Conservation (phyloP, 2,329 filamentous ascomycete genomes). For the Stachybotrys elegans region DNA sequence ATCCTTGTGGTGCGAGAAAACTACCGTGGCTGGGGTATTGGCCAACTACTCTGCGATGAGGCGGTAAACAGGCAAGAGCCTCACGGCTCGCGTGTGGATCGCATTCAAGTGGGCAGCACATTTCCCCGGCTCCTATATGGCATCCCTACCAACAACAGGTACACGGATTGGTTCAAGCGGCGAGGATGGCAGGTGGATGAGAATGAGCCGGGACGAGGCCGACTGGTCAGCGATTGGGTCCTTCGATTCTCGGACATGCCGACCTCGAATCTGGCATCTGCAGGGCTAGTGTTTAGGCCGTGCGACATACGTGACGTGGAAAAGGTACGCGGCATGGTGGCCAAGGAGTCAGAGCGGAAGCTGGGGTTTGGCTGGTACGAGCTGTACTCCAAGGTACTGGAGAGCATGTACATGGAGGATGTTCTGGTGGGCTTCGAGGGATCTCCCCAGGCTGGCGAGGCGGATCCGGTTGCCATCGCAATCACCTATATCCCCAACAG, state of each 20-base stretch:
- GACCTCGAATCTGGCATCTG: constrained; percentile 30
- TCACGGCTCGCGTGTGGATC: constrained; percentile 42
- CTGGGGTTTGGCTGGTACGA: constrained; percentile 54
- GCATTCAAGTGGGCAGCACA: constrained; percentile 52
- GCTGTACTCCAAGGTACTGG: constrained; percentile 48
- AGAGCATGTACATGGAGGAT: constrained; percentile 43
- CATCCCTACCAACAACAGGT: constrained; percentile 36
- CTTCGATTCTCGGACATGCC: constrained; percentile 47
- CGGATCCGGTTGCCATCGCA: constrained; percentile 49
- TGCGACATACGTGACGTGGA: constrained; percentile 42
- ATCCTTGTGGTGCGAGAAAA: constrained; percentile 45
- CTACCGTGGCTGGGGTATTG: constrained; percentile 45
- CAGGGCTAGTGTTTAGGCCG: constrained; percentile 36
- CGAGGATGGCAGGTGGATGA: constrained; percentile 48
- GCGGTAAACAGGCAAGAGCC: constrained; percentile 44
- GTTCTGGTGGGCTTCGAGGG: constrained; percentile 49
- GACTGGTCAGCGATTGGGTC: constrained; percentile 49
- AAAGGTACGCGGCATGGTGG: constrained; percentile 44
- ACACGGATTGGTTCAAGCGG: constrained; percentile 47
- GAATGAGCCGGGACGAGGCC: constrained; percentile 39
- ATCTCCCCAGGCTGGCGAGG: constrained; percentile 37
- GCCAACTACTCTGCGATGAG: constrained; percentile 46
- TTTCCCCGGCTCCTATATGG: constrained; percentile 56
- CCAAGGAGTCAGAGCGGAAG: constrained; percentile 39
- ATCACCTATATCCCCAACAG: constrained; percentile 47